Base-by-base conservation (phyloP, 129 eudicot species). In the Mikania micrantha region DNA sequence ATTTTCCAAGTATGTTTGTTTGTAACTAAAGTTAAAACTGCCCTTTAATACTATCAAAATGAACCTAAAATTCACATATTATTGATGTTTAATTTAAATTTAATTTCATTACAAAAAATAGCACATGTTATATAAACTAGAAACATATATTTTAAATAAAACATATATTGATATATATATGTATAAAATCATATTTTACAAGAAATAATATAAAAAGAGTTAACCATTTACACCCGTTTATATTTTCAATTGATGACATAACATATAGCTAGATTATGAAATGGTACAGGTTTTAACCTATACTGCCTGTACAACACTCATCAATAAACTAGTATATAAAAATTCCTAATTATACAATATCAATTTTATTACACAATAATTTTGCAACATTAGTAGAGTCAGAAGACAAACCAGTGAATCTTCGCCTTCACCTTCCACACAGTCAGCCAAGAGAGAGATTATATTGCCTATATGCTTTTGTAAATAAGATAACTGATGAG, bases 391-490 rank as follows among this genome's bases (percentile, higher is more conserved):
- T 58, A 20, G 28, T 36, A 67, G 36, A 45, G 36, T 24, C 16
- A 67, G 69, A 60, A 67, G 44, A 84, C 95, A 76, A 81, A 93
- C 98, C 96, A 86, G 69, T 76, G 92, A 82, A 56, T 89, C 95
- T 64, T 88, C 92, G 69, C 82, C 83, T 82, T 91, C 97, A 11
- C 85, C 97, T 64, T 86, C 96, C 31, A 74, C 60, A 12, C 82
- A 47, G 61, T 93, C 95, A 2, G 98, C 87, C 76, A 93, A 71
- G 69, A 93, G 98, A 58, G 90, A 71, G 53, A 88, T 73, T 66
- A 93, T 80, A 60, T 86, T 93, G 66, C 95, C 95, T 67, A 93
- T 27, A 73, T 93, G 98, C 60, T 89, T 93, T 62, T 88, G 98
- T 73, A 93, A 79, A 73, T 89, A 93, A 17, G 96, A 88, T 52